These are phyloP conservation scores for Chlamydomonas urium DNA, from an alignment of 139 green algal species.

Conservation along the genomic window DNA sequence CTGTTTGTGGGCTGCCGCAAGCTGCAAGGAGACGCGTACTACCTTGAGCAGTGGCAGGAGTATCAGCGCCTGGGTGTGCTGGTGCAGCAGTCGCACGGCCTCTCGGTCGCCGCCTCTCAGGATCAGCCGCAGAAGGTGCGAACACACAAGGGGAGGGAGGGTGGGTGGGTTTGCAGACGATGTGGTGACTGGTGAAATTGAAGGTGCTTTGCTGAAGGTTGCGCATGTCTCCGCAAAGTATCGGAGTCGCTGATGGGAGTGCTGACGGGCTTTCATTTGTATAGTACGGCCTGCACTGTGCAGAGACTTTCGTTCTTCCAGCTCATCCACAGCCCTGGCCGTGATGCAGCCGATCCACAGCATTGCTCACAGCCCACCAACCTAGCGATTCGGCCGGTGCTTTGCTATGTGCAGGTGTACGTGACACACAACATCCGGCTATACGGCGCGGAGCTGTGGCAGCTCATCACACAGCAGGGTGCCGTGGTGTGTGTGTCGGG, in stretches of 20 bases:
- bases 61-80: conserved; percentile 46
- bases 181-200: no score
- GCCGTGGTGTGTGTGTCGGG: conserved; percentile 71
- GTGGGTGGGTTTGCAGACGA: no score
- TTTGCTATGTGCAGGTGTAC: conserved; percentile 61
- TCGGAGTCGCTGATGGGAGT: no score
- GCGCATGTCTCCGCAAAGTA: no score
- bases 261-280: no score
- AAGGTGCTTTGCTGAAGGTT: no score
- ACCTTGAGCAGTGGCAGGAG: conserved; percentile 63
- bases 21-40: conserved; percentile 73
- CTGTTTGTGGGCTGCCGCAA: conserved; percentile 90
- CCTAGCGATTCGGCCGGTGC: no score
- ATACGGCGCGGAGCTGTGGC: conserved; percentile 54
- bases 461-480: conserved; percentile 50
- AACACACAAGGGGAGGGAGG: neutral
- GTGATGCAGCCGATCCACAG: no score
- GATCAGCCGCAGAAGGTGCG: conserved; percentile 34
- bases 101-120: conserved; percentile 75
- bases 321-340: no score
- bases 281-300: no score
- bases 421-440: conserved; percentile 74
- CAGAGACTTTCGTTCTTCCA: no score
- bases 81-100: conserved; percentile 24
- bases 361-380: no score